Base-by-base conservation (phyloP, 2,329 filamentous ascomycete species). In the Talaromyces sp. region DNA sequence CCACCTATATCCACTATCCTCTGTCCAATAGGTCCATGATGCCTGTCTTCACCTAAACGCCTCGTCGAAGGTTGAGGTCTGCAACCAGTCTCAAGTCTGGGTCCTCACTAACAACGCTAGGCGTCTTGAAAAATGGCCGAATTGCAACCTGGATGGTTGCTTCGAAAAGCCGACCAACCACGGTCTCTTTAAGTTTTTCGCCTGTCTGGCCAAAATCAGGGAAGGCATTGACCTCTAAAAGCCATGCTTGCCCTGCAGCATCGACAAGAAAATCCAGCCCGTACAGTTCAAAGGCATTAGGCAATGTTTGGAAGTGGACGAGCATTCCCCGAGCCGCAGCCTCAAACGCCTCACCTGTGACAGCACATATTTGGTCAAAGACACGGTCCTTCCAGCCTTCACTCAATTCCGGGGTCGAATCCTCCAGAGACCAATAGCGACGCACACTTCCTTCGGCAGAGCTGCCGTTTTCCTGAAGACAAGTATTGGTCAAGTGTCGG, bases 171-270 rank as follows among this genome's bases (percentile, higher is more conserved):
- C 87, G 89, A 23, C 81, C 84, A 28, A 99, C 88, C 47, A 98
- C 76, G 0, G 79, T 66, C 51, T 78, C 84, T 71, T 83, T 86
- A 66, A 96, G 76, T 61, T 90, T 88, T 7, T 83, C 83, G 0
- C 95, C 95, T 16, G 92, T 96, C 84, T 98, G 94, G 71, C 85
- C 87, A 72, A 98, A 98, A 78, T 99, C 95, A 9, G 95, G 95
- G 76, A 96, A 99, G 0, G 94, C 91, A 79, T 99, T 99, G 34
- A 96, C 85, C 79, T 99, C 95, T 61, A 99, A 79, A 70, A 99
- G 74, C 87, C 88, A 97, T 3, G 87, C 85, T 3, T 70, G 81
- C 0, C 86, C 88, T 8, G 73, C 69, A 0, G 73, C 82, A 69
- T 92, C 91, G 9, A 97, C 87, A 69, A 99, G 75, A 72, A 95